Percentiles rank a stretch among this genome's conserved stretches.
These are phyloP conservation scores for Stromatinia cepivora DNA, from an alignment of 2,329 filamentous ascomycete species.

Conservation along the genomic window DNA sequence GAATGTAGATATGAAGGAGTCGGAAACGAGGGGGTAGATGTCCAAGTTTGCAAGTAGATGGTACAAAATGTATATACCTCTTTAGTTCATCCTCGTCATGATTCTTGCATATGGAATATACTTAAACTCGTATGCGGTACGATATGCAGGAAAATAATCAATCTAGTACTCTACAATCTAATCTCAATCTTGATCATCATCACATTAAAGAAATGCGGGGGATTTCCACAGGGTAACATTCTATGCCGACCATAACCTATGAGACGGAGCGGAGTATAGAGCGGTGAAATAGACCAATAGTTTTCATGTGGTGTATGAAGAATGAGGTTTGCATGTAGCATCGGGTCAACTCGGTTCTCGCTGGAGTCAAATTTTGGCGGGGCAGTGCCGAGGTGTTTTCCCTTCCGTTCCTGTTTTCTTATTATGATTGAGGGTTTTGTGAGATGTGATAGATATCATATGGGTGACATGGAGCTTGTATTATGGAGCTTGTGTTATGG, in stretches of 20 bases:
- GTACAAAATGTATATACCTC: neutral
- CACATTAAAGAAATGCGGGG: neutral
- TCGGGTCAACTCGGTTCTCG: constrained; percentile 1
- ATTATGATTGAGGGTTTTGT: neutral
- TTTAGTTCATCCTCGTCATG: neutral
- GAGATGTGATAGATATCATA: constrained; percentile 12
- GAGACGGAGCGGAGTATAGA: neutral
- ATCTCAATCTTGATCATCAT: constrained; percentile 6
- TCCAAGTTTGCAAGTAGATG: neutral
- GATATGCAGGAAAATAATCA: constrained; percentile 10
- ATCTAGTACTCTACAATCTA: neutral
- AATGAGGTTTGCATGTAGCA: constrained; percentile 2
- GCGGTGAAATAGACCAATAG: neutral
- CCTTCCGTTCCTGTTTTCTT: neutral
- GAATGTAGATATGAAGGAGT: neutral
- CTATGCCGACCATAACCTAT: neutral
- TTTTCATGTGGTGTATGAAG: neutral
- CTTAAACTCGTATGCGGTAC: neutral
- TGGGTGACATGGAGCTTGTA: constrained; percentile 3
- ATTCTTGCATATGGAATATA: neutral
- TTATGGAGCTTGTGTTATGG: too few relatives aligned
- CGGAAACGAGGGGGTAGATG: neutral
- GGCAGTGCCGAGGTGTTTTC: neutral
- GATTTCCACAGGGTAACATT: neutral
- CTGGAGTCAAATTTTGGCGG: neutral